These are phyloP conservation scores for Taphrina wiesneri DNA, from an alignment of 1,139 yeast genomes.

Conservation along the genomic window DNA sequence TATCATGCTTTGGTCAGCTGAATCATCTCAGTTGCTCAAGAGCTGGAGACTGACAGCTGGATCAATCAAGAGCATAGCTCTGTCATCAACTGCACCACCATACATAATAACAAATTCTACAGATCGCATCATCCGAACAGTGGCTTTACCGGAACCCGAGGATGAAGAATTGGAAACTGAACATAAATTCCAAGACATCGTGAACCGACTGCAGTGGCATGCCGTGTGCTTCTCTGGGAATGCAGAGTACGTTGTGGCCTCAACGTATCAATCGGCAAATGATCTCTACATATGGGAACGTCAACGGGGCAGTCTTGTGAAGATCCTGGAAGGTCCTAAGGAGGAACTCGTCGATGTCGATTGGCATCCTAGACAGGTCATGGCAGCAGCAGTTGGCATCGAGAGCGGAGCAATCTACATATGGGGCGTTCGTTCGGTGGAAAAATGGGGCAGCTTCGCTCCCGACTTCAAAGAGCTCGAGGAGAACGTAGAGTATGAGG, in stretches of 20 bases:
- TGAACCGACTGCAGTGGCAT: slow-evolving; percentile 87
- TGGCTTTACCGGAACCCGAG: slow-evolving; percentile 44
- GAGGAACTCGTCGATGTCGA: slow-evolving; percentile 74
- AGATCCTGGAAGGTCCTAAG: slow-evolving; percentile 88
- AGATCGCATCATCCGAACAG: slow-evolving; percentile 77
- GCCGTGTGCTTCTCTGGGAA: slow-evolving; percentile 68
- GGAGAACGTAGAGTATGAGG: slow-evolving; percentile 85
- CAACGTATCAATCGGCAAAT: slow-evolving; percentile 83
- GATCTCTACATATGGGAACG: slow-evolving; percentile 95
- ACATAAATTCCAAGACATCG: slow-evolving; percentile 87
- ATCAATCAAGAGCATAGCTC: slow-evolving; percentile 67
- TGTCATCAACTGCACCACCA: slow-evolving; percentile 63
- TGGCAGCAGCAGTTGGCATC: slow-evolving; percentile 81
- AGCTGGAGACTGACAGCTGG: slow-evolving; percentile 63
- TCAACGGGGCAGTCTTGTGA: slow-evolving; percentile 77
- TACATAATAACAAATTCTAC: slow-evolving; percentile 76
- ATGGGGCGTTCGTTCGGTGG: slow-evolving; percentile 84
- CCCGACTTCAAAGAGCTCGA: slow-evolving; percentile 96
- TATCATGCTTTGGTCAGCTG: slow-evolving; percentile 53
- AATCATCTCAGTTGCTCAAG: slow-evolving; percentile 48
- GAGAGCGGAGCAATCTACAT: slow-evolving; percentile 80
- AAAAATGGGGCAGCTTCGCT: slow-evolving; percentile 95
- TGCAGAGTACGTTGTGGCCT: slow-evolving; percentile 86
- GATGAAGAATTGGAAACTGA: slow-evolving; percentile 56
- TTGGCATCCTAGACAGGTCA: slow-evolving; percentile 77